Evolutionary conservation across 768 basidiomycete genomes (phyloP).

Genomic region (Suillus variegatus): DNA sequence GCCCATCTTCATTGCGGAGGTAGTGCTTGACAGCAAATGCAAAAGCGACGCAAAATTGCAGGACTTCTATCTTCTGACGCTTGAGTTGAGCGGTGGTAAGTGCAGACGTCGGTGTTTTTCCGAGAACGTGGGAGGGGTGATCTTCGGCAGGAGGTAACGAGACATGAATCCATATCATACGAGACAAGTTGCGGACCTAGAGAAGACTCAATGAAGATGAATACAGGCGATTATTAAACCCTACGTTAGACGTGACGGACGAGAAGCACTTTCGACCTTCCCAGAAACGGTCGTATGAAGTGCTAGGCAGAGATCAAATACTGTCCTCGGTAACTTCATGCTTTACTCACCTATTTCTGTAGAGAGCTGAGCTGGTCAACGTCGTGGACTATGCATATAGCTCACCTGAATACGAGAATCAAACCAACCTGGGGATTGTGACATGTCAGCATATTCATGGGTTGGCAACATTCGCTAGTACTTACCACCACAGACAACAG

Average conservation of each 20-base stretch:
- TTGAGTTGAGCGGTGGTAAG: slow-evolving; percentile 55
- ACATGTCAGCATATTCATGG: slow-evolving; percentile 9
- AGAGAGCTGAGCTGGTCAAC: slow-evolving; percentile 1
- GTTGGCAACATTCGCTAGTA: slow-evolving; percentile 9
- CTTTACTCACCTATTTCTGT: slow-evolving; percentile 62
- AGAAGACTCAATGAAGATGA: slow-evolving; percentile 6
- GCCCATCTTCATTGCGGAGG: slow-evolving; percentile 81
- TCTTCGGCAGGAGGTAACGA: slow-evolving; percentile 60
- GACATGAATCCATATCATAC: slow-evolving; percentile 80
- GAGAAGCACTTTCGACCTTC: slow-evolving; percentile 89
- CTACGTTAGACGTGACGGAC: slow-evolving; percentile 61
- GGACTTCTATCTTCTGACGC: slow-evolving; percentile 65
- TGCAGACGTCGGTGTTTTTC: slow-evolving; percentile 49
- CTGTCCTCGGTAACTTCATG: background rate
- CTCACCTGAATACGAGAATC: slow-evolving; percentile 83
- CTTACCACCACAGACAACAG: slow-evolving; percentile 87
- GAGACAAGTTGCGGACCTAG: slow-evolving; percentile 70
- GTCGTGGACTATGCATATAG: background rate
- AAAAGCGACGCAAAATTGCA: slow-evolving; percentile 70
- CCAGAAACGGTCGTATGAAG: slow-evolving; percentile 85
- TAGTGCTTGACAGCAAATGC: slow-evolving; percentile 79
- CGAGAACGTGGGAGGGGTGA: slow-evolving; percentile 43
- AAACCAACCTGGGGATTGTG: slow-evolving; percentile 66
- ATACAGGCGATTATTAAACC: slow-evolving; percentile 8
- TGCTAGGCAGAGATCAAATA: slow-evolving; percentile 42